Evolutionary conservation across 805 yeast genomes (phyloP), one percentile per base, ranked within the genome.

Genomic region (Kazachstania viticola): DNA sequence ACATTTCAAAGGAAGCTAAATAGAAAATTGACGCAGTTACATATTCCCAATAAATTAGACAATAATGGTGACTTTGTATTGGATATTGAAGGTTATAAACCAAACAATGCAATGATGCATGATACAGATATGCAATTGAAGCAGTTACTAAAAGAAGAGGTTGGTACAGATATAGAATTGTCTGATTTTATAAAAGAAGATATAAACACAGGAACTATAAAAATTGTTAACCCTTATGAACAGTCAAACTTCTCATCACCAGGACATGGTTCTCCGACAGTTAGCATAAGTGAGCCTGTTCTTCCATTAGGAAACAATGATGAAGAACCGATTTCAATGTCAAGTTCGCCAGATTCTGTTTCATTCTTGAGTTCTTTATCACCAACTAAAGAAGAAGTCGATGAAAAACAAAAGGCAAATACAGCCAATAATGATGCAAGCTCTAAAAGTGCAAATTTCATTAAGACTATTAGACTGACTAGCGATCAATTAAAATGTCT

Each of bases 21-120:
- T 17, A 69, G 71, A 42, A 75, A 68, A 49, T 64, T 83, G 25
- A 73, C 71, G 13, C 67, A 71, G 41, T 73, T 73, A 42, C 82
- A 85, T 49, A 85, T 91, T 21, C 95, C 96, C 1, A 77, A 93
- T 18, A 82, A 76, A 42, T 70, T 87, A 23, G 94, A 82, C 40
- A 77, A 79, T 39, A 81, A 83, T 46, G 98, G 98, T 9, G 95
- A 85, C 49, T 66, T 91, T 44, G 71, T 85, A 26, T 61, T 91
- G 28, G 98, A 91, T 58, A 83, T 88, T 77, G 93, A 85, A 45
- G 98, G 98, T 13, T 91, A 91, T 59, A 88, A 87, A 57, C 79
- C 94, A 21, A 84, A 78, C 45, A 79, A 76, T 31, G 74, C 76
- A 42, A 83, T 79, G 51, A 72, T 80, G 25, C 75, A 76, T 31